phyloP scores from a whole-genome alignment of 495 filamentous ascomycete genomes.

The Trichodelitschia bisporula region DNA sequence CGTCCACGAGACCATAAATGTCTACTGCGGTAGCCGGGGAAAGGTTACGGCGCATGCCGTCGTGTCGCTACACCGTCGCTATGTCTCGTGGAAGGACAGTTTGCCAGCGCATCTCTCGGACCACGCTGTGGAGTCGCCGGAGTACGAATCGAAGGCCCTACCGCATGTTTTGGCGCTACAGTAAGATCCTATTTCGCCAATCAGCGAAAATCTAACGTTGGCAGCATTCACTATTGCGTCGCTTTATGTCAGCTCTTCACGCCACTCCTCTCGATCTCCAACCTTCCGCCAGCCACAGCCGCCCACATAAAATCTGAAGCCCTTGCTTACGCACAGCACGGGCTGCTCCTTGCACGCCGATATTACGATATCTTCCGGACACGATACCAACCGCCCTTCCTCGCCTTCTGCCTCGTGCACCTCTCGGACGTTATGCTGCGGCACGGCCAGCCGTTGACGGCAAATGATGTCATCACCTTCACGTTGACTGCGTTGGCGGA shows the following conservation, averaged over 20 bases:
- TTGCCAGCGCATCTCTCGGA: slow-evolving; percentile 18
- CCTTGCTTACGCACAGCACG: slow-evolving; percentile 1
- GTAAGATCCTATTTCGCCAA: too few relatives aligned
- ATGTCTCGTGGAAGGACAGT: slow-evolving; percentile 12
- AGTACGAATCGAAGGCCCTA: neutral
- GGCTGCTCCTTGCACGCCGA: neutral
- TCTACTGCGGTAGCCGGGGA: slow-evolving; percentile 13
- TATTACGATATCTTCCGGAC: slow-evolving; percentile 11
- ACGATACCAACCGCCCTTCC: slow-evolving; percentile 14
- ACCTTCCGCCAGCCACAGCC: neutral
- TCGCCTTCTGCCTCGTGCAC: slow-evolving; percentile 16
- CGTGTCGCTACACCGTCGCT: slow-evolving; percentile 11
- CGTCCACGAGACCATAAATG: slow-evolving; percentile 12
- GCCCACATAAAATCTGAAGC: slow-evolving; percentile 2
- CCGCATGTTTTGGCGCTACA: too few relatives aligned
- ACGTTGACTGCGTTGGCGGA: too few relatives aligned
- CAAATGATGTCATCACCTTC: too few relatives aligned
- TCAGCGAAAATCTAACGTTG: too few relatives aligned
- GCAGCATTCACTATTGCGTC: slow-evolving; percentile 5
- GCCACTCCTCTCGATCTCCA: slow-evolving; percentile 2
- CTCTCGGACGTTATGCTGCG: too few relatives aligned
- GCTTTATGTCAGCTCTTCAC: slow-evolving; percentile 7
- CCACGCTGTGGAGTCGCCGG: slow-evolving; percentile 10
- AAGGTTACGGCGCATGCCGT: slow-evolving; percentile 10
- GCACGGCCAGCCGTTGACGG: too few relatives aligned